These are phyloP conservation scores for Ceratobasidium papillatum DNA, from an alignment of 1,284 basidiomycete genomes.

Conservation along the genomic window DNA sequence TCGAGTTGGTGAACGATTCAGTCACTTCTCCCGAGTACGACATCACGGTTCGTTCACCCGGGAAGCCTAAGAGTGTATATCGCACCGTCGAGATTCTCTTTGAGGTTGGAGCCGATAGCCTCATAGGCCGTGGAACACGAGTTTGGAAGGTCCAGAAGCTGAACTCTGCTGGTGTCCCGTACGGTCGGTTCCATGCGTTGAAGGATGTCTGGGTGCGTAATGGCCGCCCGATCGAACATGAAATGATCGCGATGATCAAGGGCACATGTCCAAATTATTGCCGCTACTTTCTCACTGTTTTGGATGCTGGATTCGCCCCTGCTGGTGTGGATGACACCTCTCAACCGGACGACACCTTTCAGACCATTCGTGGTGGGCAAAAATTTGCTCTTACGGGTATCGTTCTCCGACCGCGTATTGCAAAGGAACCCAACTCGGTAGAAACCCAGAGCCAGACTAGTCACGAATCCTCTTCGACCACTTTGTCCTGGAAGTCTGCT, in stretches of 20 bases:
- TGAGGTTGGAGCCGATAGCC: not conserved
- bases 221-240: not conserved
- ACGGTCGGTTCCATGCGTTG: not conserved
- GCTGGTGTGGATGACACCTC: not conserved
- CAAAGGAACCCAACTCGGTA: too few species aligned
- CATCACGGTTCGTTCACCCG: not conserved
- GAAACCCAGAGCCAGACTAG: not conserved
- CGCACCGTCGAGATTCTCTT: not conserved
- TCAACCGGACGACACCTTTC: not conserved
- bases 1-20: too few species aligned
- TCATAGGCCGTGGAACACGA: constrained; percentile 9
- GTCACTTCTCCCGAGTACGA: too few species aligned
- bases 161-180: not conserved
- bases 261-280: not conserved
- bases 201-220: constrained; percentile 5
- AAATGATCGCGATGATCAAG: not conserved
- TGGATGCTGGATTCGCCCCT: not conserved
- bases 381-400: not conserved
- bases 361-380: not conserved
- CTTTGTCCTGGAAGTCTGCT: not conserved
- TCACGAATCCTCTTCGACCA: too few species aligned
- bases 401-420: not conserved
- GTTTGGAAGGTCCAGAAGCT: constrained; percentile 16
- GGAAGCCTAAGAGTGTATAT: not conserved
- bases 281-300: not conserved